These are phyloP conservation scores for Asterella californica DNA, from an alignment of 225 moss, liverwort and hornwort genomes.

Conservation along the genomic window DNA sequence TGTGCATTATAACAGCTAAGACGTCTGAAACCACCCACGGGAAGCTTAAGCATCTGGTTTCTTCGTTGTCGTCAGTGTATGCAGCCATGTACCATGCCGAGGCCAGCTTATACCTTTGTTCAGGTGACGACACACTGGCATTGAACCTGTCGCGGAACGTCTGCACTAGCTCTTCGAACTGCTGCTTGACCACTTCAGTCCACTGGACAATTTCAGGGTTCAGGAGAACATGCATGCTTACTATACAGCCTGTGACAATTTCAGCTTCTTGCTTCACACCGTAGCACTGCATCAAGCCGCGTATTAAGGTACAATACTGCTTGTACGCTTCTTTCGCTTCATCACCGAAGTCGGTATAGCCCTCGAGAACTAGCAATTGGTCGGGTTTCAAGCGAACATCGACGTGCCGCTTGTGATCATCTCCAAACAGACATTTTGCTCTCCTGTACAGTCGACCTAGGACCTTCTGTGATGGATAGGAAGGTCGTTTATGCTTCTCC, in stretches of 20 bases:
- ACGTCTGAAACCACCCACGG: constrained; percentile 38
- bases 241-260: constrained; percentile 60
- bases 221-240: constrained; percentile 49
- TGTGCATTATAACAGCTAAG: constrained; percentile 16
- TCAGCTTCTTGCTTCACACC: constrained; percentile 76
- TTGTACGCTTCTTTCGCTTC: constrained; percentile 43
- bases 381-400: constrained; percentile 42
- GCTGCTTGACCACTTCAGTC: constrained; percentile 23
- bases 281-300: constrained; percentile 67
- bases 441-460: constrained; percentile 63
- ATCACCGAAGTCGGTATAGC: constrained; percentile 40
- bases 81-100: constrained; percentile 40
- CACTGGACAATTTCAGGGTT: constrained; percentile 39
- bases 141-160: constrained; percentile 22
- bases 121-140: constrained; percentile 3
- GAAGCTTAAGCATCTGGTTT: constrained; percentile 35
- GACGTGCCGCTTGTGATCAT: constrained; percentile 24
- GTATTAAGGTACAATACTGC: constrained; percentile 46
- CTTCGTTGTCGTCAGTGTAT: constrained; percentile 24
- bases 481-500: constrained; percentile 49
- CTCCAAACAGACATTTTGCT: constrained; percentile 42
- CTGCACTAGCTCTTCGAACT: constrained; percentile 51
- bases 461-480: constrained; percentile 54
- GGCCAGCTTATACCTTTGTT: constrained; percentile 19
- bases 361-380: constrained; percentile 32